Base-by-base conservation (phyloP, 148 eudicot species). In the Vaccinium corymbosum region DNA sequence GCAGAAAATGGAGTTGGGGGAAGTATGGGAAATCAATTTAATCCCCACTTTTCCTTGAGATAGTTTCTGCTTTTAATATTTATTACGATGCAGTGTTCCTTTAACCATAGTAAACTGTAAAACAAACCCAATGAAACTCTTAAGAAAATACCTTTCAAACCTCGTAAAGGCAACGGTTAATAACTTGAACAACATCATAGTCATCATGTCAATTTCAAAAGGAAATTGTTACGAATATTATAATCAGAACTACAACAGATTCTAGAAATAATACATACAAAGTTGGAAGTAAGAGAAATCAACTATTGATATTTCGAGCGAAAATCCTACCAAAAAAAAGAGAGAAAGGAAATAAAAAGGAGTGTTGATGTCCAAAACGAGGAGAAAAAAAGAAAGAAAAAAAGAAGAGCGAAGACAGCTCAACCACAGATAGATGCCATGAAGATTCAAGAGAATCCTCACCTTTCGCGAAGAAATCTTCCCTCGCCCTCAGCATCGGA, bases 401-500 rank as follows among this genome's bases (percentile, higher is more conserved):
- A 52, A 79, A 84, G 9, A 46, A 13, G 81, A 2, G 55, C 8
- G 59, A 55, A 62, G 80, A 56, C 81, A 62, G 38, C 59, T 51
- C 52, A 68, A 29, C 20, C 25, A 16, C n/a, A 50, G 13, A 25
- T 62, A 56, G 57, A 53, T 27, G 27, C 25, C 38, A 74, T 73
- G 17, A 80, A 35, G 42, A 82, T 71, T 57, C 17, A 32, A 85
- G 76, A 78, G 64, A 77, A 78, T 38, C 48, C 83, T 76, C 88
- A 93, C 97, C 98, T 89, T 89, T 92, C 92, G 35, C 83, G 87
- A 81, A 85, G 82, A 86, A 84, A 70, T 72, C 77, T 83, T 61
- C 76, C 82, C 87, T 90, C 89, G 85, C 80, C 80, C 80, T 85
- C 85, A 88, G 80, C 19, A 85, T 89, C 86, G 76, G 91, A 86